Conservation (phyloP, 2,329 filamentous ascomycete genomes). For the Pochonia chlamydosporia region DNA sequence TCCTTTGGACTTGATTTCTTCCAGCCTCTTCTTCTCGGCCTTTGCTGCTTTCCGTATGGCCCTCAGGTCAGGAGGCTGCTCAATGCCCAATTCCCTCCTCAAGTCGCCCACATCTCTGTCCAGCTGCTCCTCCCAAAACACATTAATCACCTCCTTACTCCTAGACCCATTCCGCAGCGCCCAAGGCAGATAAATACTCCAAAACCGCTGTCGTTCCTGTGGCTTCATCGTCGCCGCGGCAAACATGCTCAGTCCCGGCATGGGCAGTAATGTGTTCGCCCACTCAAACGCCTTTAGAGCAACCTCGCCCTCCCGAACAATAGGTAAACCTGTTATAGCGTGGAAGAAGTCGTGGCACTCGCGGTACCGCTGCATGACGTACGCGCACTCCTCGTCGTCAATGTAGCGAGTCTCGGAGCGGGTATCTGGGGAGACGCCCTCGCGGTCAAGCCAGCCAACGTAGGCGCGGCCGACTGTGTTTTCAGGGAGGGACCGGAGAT, state of each 20-base stretch:
- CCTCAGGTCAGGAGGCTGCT: conserved; percentile 82
- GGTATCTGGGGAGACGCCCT: conserved; percentile 90
- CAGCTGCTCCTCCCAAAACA: conserved; percentile 96
- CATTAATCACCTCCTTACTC: conserved; percentile 79
- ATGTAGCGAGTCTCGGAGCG: conserved; percentile 79
- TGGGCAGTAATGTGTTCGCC: conserved; percentile 86
- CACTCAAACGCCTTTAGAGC: conserved; percentile 99
- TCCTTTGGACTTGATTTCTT: conserved; percentile 27
- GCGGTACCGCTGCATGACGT: conserved; percentile 96
- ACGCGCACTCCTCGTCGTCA: conserved; percentile 91
- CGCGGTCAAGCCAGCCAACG: conserved; percentile 84
- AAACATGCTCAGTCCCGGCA: conserved; percentile 84
- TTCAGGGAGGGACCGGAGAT: conserved; percentile 65
- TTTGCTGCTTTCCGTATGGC: conserved; percentile 66
- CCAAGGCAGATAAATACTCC: conserved; percentile 78
- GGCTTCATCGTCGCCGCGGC: conserved; percentile 83
- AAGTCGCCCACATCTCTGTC: conserved; percentile 76
- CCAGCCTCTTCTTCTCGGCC: conserved; percentile 61
- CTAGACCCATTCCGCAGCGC: conserved; percentile 75
- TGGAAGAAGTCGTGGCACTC: conserved; percentile 99
- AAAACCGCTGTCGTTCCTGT: conserved; percentile 72
- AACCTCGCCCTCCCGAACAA: conserved; percentile 91
- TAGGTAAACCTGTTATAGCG: conserved; percentile 82
- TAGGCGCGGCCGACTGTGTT: conserved; percentile 79
- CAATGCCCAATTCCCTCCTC: conserved; percentile 70